These are phyloP conservation scores for Nicotiana knightiana DNA, from an alignment of 257 asterid species.

Conservation along the genomic window DNA sequence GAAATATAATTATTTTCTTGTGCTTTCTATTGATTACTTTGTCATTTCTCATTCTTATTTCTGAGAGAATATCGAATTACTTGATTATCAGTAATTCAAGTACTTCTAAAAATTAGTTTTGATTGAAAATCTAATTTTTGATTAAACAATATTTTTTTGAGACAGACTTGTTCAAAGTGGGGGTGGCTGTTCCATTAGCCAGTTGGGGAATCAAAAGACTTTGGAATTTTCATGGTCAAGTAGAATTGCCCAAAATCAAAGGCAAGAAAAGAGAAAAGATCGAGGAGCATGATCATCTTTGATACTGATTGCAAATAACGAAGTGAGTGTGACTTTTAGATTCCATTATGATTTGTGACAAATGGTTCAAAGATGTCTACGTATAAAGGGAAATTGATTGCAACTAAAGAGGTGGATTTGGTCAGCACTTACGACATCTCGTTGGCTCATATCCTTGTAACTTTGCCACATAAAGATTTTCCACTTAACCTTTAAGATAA, in stretches of 20 bases:
- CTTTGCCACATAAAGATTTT: neutral
- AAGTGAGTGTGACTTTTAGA: constrained; percentile 3
- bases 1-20: no score
- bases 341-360: neutral
- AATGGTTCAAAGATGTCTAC: neutral
- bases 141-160: neutral
- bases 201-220: neutral
- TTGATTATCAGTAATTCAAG: no score
- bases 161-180: neutral
- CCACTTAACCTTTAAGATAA: neutral
- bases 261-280: neutral
- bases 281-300: neutral
- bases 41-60: no score
- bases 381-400: neutral
- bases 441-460: neutral
- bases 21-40: no score
- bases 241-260: neutral
- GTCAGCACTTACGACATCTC: neutral
- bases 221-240: neutral
- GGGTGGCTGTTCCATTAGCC: neutral
- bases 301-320: neutral
- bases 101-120: no score
- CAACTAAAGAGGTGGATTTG: constrained; percentile 1
- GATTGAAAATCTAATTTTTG: no score
- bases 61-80: no score